phyloP scores from a whole-genome alignment of 768 basidiomycete species.

The Scleroderma bovista region DNA sequence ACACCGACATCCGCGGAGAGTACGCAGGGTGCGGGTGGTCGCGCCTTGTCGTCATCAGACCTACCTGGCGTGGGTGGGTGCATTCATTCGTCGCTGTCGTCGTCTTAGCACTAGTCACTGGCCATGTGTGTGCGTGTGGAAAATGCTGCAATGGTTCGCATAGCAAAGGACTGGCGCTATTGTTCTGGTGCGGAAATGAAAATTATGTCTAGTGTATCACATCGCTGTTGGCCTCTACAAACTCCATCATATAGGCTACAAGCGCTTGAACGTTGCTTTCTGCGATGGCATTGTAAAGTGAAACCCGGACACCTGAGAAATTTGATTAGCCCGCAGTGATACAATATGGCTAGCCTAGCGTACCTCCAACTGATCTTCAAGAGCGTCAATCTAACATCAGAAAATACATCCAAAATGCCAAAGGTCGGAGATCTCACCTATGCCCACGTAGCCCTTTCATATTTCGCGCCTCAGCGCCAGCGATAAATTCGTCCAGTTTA shows the following conservation, averaged over 20 bases:
- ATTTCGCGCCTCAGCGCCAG: constrained; percentile 71
- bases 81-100: too few species aligned
- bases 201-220: too few species aligned
- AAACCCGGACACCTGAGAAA: constrained; percentile 69
- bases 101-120: too few species aligned
- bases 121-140: too few species aligned
- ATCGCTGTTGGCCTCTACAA: constrained; percentile 26
- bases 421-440: constrained; percentile 56
- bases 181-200: too few species aligned
- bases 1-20: too few species aligned
- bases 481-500: constrained; percentile 67
- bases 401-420: constrained; percentile 1
- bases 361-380: constrained; percentile 51
- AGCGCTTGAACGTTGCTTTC: constrained; percentile 64
- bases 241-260: constrained; percentile 55
- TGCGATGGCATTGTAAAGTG: constrained; percentile 85
- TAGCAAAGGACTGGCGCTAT: too few species aligned
- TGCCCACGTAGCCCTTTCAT: constrained; percentile 92
- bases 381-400: neutral
- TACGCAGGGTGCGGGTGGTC: too few species aligned
- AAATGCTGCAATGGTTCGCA: too few species aligned
- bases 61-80: too few species aligned
- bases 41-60: too few species aligned
- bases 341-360: constrained; percentile 2
- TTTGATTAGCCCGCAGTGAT: neutral